A percentile compares a stretch with the other conserved stretches of the same genome.
Evolutionary conservation across 2,329 filamentous ascomycete species (phyloP).

Genomic region (Leptographium wingfieldii): DNA sequence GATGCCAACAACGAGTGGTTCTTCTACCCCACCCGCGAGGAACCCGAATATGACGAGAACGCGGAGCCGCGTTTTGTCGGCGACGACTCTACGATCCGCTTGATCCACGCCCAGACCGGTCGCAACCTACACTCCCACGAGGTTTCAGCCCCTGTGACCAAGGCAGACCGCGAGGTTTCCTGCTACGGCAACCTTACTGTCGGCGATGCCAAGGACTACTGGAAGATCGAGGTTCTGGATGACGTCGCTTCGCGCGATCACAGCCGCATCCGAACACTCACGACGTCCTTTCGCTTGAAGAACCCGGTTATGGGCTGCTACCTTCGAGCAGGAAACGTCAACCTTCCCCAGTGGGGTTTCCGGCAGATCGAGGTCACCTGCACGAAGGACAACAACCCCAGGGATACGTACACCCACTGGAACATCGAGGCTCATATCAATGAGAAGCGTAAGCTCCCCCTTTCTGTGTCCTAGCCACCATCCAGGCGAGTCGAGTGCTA

Average conservation of each 20-base stretch:
- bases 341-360: conserved; percentile 97
- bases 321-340: conserved; percentile 85
- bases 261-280: conserved; percentile 78
- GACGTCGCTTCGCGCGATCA: conserved; percentile 81
- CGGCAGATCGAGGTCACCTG: conserved; percentile 98
- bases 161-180: conserved; percentile 85
- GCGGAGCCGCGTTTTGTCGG: conserved; percentile 63
- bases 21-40: conserved; percentile 82
- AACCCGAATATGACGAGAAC: conserved; percentile 60
- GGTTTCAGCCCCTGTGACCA: conserved; percentile 77
- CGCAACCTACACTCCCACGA: conserved; percentile 94
- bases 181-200: conserved; percentile 91
- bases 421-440: conserved; percentile 95
- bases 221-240: conserved; percentile 81
- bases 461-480: conserved; percentile 3
- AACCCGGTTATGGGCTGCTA: conserved; percentile 81
- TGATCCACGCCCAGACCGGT: conserved; percentile 90
- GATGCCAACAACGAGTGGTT: conserved; percentile 99
- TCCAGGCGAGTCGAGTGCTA: conserved; percentile 11
- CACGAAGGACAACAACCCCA: conserved; percentile 81
- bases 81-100: conserved; percentile 65
- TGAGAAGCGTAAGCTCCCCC: conserved; percentile 57
- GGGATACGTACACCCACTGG: conserved; percentile 95
- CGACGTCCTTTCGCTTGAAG: conserved; percentile 80
- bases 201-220: conserved; percentile 96